Evolutionary conservation across 345 rosid species (phyloP).

Genomic region (Boechera stricta): DNA sequence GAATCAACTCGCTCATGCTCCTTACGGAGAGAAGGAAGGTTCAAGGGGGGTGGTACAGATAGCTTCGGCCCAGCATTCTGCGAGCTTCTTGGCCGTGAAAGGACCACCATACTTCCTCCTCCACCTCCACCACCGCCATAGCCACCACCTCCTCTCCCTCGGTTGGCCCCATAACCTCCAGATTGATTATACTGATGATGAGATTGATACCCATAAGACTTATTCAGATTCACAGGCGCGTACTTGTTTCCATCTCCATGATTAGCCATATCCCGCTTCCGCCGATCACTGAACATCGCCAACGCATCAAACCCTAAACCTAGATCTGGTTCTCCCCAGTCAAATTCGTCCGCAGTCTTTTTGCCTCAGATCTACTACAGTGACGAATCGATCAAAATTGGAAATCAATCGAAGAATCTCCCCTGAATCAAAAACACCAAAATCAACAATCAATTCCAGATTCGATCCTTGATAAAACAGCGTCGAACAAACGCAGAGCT

Average conservation of each 20-base stretch:
- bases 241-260: slow-evolving; percentile 83
- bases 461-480: slow-evolving; percentile 15
- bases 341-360: slow-evolving; percentile 28
- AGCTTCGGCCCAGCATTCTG: slow-evolving; percentile 91
- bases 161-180: slow-evolving; percentile 54
- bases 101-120: slow-evolving; percentile 79
- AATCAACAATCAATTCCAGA: slow-evolving; percentile 33
- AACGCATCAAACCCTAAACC: slow-evolving; percentile 64
- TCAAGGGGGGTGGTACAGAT: slow-evolving; percentile 99
- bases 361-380: slow-evolving; percentile 43
- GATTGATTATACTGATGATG: slow-evolving; percentile 56
- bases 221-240: slow-evolving; percentile 83
- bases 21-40: slow-evolving; percentile 87
- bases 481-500: slow-evolving; percentile 12
- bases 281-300: slow-evolving; percentile 69
- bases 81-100: slow-evolving; percentile 89
- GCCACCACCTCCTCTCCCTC: slow-evolving; percentile 53
- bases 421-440: slow-evolving; percentile 40
- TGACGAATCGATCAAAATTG: slow-evolving; percentile 35
- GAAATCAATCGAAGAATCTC: slow-evolving; percentile 31
- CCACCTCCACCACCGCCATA: slow-evolving; percentile 54
- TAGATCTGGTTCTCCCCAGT: slow-evolving; percentile 34
- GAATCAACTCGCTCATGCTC: slow-evolving; percentile 90
- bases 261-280: slow-evolving; percentile 84
- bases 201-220: slow-evolving; percentile 81